Evolutionary conservation across 176 grass and related monocot genomes (phyloP).

Genomic region (Carex pumila): DNA sequence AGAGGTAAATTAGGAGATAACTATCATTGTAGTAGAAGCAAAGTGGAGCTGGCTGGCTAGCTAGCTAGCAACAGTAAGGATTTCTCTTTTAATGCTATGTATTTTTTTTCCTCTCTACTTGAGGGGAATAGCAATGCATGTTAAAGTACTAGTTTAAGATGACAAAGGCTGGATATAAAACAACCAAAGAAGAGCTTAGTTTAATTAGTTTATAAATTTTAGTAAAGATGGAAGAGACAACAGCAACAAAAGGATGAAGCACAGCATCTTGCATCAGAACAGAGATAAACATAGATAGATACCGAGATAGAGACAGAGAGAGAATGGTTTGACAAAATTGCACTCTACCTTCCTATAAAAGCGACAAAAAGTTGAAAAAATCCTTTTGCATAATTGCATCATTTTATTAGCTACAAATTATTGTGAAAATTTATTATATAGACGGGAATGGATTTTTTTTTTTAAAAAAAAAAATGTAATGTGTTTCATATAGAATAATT

Average conservation of each 20-base stretch:
- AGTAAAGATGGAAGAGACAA: constrained; percentile 57
- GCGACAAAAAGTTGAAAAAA: too few relatives aligned
- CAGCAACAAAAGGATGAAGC: constrained; percentile 67
- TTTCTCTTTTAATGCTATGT: background rate
- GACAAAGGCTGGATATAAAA: constrained; percentile 1
- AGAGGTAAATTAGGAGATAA: background rate
- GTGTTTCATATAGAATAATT: too few relatives aligned
- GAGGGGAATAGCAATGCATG: background rate
- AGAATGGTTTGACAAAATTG: too few relatives aligned
- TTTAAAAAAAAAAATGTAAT: too few relatives aligned
- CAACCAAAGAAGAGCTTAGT: background rate
- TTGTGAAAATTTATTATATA: too few relatives aligned
- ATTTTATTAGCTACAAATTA: too few relatives aligned
- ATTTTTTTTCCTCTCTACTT: background rate
- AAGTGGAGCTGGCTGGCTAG: constrained; percentile 6
- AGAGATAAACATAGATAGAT: constrained; percentile 25
- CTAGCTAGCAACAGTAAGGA: background rate
- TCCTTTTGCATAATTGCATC: too few relatives aligned
- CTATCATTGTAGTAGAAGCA: background rate
- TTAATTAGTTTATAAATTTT: constrained; percentile 83
- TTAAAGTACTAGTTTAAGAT: constrained; percentile 16
- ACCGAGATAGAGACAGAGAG: constrained; percentile 22
- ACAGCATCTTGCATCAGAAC: constrained; percentile 58
- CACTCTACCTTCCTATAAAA: too few relatives aligned
- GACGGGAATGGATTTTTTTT: too few relatives aligned